Percentiles rank a stretch among this genome's conserved stretches.
Evolutionary conservation across 805 yeast species (phyloP).

Genomic region (Barnettozyma californica): DNA sequence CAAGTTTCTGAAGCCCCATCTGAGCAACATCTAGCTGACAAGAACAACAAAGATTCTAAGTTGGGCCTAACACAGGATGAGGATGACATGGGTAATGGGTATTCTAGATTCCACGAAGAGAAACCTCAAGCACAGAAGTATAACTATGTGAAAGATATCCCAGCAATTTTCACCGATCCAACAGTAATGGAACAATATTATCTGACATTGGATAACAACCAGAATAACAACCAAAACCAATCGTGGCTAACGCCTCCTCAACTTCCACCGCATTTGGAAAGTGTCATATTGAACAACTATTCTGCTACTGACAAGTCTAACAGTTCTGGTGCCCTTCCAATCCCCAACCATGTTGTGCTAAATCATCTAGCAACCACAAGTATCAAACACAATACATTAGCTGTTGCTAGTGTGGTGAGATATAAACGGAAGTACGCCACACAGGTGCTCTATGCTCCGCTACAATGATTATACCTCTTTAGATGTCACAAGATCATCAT

Average conservation of each 20-base stretch:
- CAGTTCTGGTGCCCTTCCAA: slow-evolving; percentile 82
- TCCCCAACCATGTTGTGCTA: slow-evolving; percentile 91
- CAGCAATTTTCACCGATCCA: slow-evolving; percentile 81
- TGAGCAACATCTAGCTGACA: slow-evolving; percentile 25
- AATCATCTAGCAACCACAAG: slow-evolving; percentile 95
- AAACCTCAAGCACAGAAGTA: slow-evolving; percentile 27
- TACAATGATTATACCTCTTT: slow-evolving; percentile 33
- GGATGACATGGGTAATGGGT: slow-evolving; percentile 82
- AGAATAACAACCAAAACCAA: slow-evolving; percentile 53
- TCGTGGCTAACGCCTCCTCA: slow-evolving; percentile 84
- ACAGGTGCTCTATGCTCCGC: slow-evolving; percentile 86
- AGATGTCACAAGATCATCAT: not conserved
- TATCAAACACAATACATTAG: slow-evolving; percentile 87
- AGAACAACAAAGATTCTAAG: slow-evolving; percentile 44
- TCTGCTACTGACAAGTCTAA: slow-evolving; percentile 60
- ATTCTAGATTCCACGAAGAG: slow-evolving; percentile 68
- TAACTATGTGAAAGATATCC: slow-evolving; percentile 61
- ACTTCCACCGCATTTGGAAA: slow-evolving; percentile 93
- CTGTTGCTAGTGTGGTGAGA: slow-evolving; percentile 88
- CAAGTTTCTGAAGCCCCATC: slow-evolving; percentile 32
- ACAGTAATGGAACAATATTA: slow-evolving; percentile 85
- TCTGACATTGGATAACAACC: slow-evolving; percentile 66
- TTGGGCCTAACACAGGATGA: slow-evolving; percentile 61
- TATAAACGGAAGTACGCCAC: slow-evolving; percentile 87
- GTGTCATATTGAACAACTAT: slow-evolving; percentile 81